Evolutionary conservation across 1,139 yeast species (phyloP).

Genomic region (Hanseniaspora uvarum): DNA sequence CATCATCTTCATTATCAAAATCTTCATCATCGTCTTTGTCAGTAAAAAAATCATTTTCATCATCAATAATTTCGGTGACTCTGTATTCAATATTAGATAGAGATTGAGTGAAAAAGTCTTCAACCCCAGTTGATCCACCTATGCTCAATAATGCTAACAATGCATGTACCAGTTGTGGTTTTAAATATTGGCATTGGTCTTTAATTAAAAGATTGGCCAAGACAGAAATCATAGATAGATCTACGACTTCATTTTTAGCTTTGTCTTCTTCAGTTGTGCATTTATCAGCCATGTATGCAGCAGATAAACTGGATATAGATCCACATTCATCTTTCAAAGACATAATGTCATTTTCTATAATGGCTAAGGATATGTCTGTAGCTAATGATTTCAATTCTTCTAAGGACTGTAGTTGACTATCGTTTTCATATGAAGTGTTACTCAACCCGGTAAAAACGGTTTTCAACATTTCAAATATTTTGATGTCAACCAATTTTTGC

Average conservation of each 20-base stretch:
- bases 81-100: constrained; percentile 19
- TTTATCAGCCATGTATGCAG: constrained; percentile 15
- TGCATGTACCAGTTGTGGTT: constrained; percentile 78
- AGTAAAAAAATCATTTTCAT: constrained; percentile 19
- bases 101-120: constrained; percentile 28
- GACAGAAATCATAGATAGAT: constrained; percentile 52
- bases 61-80: constrained; percentile 18
- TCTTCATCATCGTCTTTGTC: constrained; percentile 20
- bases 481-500: constrained; percentile 51
- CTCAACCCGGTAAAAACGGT: constrained; percentile 46
- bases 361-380: constrained; percentile 68
- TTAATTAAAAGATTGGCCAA: constrained; percentile 52
- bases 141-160: constrained; percentile 63
- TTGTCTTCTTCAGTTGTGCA: background rate
- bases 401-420: constrained; percentile 33
- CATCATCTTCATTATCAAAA: constrained; percentile 17
- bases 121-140: constrained; percentile 30
- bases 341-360: constrained; percentile 75
- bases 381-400: constrained; percentile 54
- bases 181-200: constrained; percentile 61
- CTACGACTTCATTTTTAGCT: constrained; percentile 24
- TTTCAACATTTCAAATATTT: constrained; percentile 58
- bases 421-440: background rate
- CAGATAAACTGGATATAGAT: constrained; percentile 15
- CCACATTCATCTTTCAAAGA: constrained; percentile 37